Base-by-base conservation (phyloP, 306 rosid genomes). In the Quercus rubra region DNA sequence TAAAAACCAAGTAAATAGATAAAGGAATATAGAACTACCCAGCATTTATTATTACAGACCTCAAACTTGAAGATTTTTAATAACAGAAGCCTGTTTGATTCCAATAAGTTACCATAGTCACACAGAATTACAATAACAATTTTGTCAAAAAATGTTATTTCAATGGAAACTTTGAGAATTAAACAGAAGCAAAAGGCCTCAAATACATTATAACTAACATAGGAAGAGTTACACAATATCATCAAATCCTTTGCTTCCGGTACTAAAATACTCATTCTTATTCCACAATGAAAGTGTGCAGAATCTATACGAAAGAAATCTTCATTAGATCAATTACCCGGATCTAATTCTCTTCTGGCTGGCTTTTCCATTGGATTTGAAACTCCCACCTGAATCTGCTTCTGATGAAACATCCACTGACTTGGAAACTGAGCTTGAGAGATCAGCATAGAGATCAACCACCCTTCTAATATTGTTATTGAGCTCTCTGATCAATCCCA, bases 381-480 rank as follows among this genome's bases (percentile, higher is more conserved):
- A 80, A 69, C 91, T 93, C 27, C 94, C 96, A 59, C 86, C 88
- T 6, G 96, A 91, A 55, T 93, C 97, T 17, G 90, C 94, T 83
- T 93, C 97, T 0, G 94, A 91, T 31, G 97, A 93, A 86, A 90
- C 93, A 49, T 91, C 97, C 63, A 79, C 46, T 55, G 97, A 91
- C 81, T 87, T 91, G 74, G 90, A 70, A 78, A 91, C 89, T 64
- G 92, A 88, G 62, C 78, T 87, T 33, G 97, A 93, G 74, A 93
- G 92, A 82, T 90, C 92, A 70, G 93, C 97, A 84, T 93, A 93
- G 70, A 93, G 93, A 89, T 93, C 97, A 71, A 93, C 98, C 75
- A 93, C 98, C 85, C 98, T 88, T 86, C 90, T 87, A 85, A 93
- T 93, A 68, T 93, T 93, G 88, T 86, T 93, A 83, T 91, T 93